Conservation (phyloP, 1,139 yeast genomes). For the Geotrichum cucujoidarum region DNA sequence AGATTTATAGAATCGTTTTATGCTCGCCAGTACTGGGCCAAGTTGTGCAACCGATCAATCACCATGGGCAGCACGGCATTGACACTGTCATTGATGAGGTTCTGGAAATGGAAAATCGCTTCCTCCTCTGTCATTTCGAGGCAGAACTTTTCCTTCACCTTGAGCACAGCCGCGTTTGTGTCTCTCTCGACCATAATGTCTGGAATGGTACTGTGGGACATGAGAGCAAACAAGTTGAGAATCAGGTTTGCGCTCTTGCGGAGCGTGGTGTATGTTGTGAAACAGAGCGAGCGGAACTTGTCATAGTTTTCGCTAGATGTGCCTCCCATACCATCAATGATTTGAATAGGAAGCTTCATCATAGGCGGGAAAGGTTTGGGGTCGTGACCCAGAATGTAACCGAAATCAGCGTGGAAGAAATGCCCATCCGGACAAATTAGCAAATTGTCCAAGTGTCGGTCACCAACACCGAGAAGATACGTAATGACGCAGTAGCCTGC, state of each 20-base stretch:
- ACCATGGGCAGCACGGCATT: slow-evolving; percentile 91
- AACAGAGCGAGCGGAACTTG: slow-evolving; percentile 86
- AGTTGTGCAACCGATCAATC: slow-evolving; percentile 86
- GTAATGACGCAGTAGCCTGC: slow-evolving; percentile 98
- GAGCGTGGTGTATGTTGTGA: slow-evolving; percentile 85
- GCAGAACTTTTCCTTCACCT: slow-evolving; percentile 91
- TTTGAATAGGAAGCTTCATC: slow-evolving; percentile 95
- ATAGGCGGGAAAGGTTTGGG: slow-evolving; percentile 98
- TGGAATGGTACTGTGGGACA: slow-evolving; percentile 93
- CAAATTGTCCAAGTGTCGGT: slow-evolving; percentile 88
- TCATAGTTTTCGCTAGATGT: slow-evolving; percentile 76
- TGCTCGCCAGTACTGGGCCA: slow-evolving; percentile 97
- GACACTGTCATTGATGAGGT: slow-evolving; percentile 87
- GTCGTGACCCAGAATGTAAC: slow-evolving; percentile 91
- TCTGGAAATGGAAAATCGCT: slow-evolving; percentile 90
- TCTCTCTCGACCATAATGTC: slow-evolving; percentile 72
- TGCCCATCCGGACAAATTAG: slow-evolving; percentile 67
- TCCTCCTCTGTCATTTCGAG: slow-evolving; percentile 92
- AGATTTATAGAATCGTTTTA: slow-evolving; percentile 31
- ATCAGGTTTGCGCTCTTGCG: slow-evolving; percentile 87
- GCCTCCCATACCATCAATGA: slow-evolving; percentile 98
- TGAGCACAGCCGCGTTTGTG: slow-evolving; percentile 55
- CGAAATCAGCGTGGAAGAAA: slow-evolving; percentile 96
- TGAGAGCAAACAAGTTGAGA: slow-evolving; percentile 81
- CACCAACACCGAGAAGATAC: slow-evolving; percentile 92